Evolutionary conservation across 768 basidiomycete genomes (phyloP).

Genomic region (Candolleomyces efflorescens): DNA sequence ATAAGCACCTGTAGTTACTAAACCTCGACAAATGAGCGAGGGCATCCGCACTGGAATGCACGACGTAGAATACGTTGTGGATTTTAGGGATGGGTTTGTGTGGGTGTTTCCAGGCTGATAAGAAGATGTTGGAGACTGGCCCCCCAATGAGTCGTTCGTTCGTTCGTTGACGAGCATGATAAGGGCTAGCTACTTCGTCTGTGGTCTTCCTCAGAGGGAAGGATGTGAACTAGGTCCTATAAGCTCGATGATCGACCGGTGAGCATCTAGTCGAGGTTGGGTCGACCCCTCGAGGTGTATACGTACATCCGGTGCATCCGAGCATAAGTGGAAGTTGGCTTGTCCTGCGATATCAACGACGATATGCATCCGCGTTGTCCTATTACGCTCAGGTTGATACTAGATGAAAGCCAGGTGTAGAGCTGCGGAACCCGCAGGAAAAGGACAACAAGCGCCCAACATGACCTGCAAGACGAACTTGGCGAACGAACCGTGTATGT

Average conservation of each 20-base stretch:
- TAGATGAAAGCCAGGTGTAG: too few relatives aligned
- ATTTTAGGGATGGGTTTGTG: slow-evolving; percentile 17
- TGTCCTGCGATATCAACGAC: slow-evolving; percentile 3
- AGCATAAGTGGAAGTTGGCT: slow-evolving; percentile 5
- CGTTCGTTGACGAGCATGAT: too few relatives aligned
- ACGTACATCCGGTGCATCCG: slow-evolving; percentile 2
- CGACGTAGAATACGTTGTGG: slow-evolving; percentile 24
- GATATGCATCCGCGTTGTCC: slow-evolving; percentile 6
- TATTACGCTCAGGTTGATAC: too few relatives aligned
- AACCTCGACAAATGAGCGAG: slow-evolving; percentile 21
- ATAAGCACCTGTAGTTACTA: slow-evolving; percentile 26
- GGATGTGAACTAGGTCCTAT: slow-evolving; percentile 7
- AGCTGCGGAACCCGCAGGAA: too few relatives aligned
- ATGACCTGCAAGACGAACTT: too few relatives aligned
- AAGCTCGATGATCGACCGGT: too few relatives aligned
- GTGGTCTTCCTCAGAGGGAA: background rate
- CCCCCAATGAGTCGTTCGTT: too few relatives aligned
- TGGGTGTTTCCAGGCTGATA: slow-evolving; percentile 23
- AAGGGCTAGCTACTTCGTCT: background rate
- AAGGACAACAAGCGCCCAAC: too few relatives aligned
- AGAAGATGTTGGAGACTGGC: slow-evolving; percentile 21
- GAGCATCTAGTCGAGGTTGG: background rate
- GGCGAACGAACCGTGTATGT: too few relatives aligned
- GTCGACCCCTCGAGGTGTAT: too few relatives aligned
- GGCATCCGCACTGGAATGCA: slow-evolving; percentile 17